Conservation (phyloP, 2,329 filamentous ascomycete species). For the Colletotrichum sp. region DNA sequence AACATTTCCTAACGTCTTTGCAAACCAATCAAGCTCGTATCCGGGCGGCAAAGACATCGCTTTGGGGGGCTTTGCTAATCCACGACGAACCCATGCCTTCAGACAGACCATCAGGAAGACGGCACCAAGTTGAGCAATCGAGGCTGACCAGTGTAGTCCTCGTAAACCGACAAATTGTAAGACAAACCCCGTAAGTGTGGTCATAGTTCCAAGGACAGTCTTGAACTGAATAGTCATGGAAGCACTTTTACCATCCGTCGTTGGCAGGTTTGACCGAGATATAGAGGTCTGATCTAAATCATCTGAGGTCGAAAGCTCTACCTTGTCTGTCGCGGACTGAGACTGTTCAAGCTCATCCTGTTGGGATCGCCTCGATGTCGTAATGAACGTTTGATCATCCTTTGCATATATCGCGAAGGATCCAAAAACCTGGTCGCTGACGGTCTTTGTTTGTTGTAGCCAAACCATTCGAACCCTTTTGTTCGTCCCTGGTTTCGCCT, state of each 20-base stretch:
- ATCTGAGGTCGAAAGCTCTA: neutral
- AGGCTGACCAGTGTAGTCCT: neutral
- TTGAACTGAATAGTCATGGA: neutral
- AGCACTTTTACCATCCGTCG: neutral
- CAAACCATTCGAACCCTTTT: neutral
- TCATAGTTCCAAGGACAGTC: neutral
- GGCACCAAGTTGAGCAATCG: neutral
- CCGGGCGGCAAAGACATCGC: neutral
- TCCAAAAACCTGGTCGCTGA: neutral
- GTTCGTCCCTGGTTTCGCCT: neutral
- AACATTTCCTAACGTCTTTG: neutral
- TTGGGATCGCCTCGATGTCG: neutral
- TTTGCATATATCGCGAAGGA: neutral
- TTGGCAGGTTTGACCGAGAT: neutral
- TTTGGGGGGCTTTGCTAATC: rapidly evolving
- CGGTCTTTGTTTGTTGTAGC: neutral
- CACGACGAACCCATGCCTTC: neutral
- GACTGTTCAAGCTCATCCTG: neutral
- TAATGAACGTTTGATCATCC: neutral
- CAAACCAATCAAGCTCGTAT: neutral
- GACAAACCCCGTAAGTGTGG: neutral
- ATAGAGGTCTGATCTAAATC: neutral
- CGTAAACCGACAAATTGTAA: neutral
- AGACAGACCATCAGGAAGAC: neutral
- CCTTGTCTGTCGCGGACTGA: neutral